These are phyloP conservation scores for Samsoniella hepiali DNA, from an alignment of 2,329 filamentous ascomycete species.

Conservation along the genomic window DNA sequence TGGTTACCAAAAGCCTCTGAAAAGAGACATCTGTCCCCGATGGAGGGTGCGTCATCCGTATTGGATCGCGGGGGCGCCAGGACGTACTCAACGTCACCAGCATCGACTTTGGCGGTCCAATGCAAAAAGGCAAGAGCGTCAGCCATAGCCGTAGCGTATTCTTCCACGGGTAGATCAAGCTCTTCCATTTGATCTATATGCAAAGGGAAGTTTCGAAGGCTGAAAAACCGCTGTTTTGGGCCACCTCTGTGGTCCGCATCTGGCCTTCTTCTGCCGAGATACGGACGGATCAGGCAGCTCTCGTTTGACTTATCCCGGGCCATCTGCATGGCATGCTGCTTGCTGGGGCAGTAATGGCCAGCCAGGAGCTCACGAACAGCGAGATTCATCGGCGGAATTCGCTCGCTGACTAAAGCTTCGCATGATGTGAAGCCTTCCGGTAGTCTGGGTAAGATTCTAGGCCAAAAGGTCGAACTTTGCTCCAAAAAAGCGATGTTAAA, in stretches of 20 bases:
- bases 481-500: not conserved
- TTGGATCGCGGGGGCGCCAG: constrained; percentile 33
- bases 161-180: constrained; percentile 31
- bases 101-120: constrained; percentile 47
- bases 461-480: not conserved
- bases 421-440: constrained; percentile 22
- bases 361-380: constrained; percentile 22
- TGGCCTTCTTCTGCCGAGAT: constrained; percentile 39
- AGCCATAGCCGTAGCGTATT: constrained; percentile 46
- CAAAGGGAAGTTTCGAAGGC: constrained; percentile 47
- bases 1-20: constrained; percentile 30
- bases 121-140: constrained; percentile 48
- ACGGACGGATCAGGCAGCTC: constrained; percentile 49
- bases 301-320: constrained; percentile 31
- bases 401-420: constrained; percentile 30
- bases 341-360: constrained; percentile 21
- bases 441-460: not conserved
- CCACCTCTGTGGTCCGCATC: constrained; percentile 13
- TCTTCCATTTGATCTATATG: constrained; percentile 48
- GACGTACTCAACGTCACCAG: constrained; percentile 55
- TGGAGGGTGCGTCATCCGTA: not conserved
- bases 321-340: not conserved
- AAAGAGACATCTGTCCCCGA: not conserved
- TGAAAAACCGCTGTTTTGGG: constrained; percentile 29
- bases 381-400: constrained; percentile 25